phyloP scores from a whole-genome alignment of 139 green algal species.

The Volvox reticuliferus region DNA sequence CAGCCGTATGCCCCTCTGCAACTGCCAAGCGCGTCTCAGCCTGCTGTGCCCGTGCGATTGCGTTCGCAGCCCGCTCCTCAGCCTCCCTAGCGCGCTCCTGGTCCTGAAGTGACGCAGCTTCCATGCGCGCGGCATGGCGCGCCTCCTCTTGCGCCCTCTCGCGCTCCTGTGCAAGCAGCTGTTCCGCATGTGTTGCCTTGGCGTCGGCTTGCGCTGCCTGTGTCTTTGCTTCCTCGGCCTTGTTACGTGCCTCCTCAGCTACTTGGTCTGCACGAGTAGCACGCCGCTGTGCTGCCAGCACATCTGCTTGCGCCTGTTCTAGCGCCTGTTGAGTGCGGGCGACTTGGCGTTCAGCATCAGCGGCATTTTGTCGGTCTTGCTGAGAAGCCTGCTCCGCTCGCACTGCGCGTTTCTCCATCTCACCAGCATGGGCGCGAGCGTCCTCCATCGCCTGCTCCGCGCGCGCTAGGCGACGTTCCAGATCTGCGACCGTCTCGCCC shows the following conservation, averaged over 20 bases:
- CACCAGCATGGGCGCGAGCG: not conserved
- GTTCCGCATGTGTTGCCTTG: not conserved
- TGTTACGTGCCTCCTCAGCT: not conserved
- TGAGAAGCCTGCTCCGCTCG: not conserved
- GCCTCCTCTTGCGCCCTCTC: conserved; percentile 18
- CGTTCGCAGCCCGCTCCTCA: not conserved
- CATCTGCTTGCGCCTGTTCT: conserved; percentile 1
- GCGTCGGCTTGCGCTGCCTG: not conserved
- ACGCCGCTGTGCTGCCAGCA: not conserved
- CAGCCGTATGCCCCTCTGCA: not conserved
- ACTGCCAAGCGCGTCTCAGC: conserved; percentile 7
- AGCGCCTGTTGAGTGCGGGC: not conserved
- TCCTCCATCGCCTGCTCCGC: not conserved
- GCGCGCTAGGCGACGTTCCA: not conserved
- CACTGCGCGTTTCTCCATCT: not conserved
- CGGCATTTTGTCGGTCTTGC: not conserved
- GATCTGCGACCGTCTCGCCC: not conserved
- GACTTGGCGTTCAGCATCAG: not conserved
- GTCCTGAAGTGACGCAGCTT: not conserved
- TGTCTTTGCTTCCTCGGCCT: not conserved
- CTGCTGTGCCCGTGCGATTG: conserved; percentile 12
- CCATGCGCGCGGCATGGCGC: conserved; percentile 18
- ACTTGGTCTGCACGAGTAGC: conserved; percentile 2
- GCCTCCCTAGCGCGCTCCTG: conserved; percentile 17
- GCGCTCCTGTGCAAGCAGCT: not conserved